Conservation (phyloP, 2,329 filamentous ascomycete genomes). For the Beauveria australis region DNA sequence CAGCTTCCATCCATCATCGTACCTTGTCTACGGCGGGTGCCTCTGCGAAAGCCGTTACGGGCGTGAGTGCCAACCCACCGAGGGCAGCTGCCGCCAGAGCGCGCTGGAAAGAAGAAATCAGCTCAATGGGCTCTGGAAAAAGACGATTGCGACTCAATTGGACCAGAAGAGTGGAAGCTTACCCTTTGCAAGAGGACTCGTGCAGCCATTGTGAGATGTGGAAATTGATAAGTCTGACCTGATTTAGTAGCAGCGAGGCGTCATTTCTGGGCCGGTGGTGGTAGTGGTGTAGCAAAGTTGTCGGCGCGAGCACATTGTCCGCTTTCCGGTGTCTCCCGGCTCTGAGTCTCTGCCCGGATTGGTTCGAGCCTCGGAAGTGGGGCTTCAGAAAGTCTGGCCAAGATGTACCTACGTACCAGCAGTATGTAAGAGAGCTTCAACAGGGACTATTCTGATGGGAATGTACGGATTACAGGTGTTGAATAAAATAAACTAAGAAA, state of each 20-base stretch:
- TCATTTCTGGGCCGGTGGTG: constrained; percentile 9
- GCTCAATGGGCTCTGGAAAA: constrained; percentile 15
- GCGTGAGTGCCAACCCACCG: constrained; percentile 39
- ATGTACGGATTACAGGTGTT: too few species aligned
- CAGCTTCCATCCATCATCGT: neutral
- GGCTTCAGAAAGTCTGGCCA: neutral
- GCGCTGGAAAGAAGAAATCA: constrained; percentile 32
- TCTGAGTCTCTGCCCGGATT: neutral
- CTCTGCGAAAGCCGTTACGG: constrained; percentile 44
- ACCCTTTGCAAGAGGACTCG: constrained; percentile 11
- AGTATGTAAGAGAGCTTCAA: too few species aligned
- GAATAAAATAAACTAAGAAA: too few species aligned
- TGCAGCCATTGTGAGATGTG: constrained; percentile 10
- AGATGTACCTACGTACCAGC: too few species aligned
- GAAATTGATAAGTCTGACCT: neutral
- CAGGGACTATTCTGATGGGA: too few species aligned
- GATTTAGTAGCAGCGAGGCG: constrained; percentile 5
- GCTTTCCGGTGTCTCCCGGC: constrained; percentile 9
- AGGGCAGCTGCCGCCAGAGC: constrained; percentile 43
- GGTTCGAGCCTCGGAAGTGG: constrained; percentile 2
- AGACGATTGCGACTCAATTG: neutral
- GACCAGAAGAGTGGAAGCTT: neutral
- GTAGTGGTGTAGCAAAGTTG: constrained; percentile 5
- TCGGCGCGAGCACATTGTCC: constrained; percentile 9
- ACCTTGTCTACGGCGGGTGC: constrained; percentile 24